phyloP scores from a whole-genome alignment of 768 basidiomycete genomes.

The Rossbeevera mucosa region DNA sequence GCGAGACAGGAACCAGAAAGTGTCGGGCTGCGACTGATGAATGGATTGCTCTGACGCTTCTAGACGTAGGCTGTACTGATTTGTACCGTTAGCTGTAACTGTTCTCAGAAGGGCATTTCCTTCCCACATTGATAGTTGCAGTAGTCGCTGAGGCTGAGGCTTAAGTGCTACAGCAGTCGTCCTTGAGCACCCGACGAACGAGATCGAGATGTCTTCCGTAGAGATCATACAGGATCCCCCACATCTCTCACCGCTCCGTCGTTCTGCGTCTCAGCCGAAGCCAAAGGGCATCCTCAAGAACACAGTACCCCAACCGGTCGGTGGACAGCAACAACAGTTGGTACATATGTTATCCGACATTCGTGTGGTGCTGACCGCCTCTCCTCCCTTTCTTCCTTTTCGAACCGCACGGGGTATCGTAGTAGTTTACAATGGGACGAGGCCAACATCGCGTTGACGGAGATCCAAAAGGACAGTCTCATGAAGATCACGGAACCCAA shows the following conservation, averaged over 20 bases:
- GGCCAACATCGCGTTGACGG: constrained; percentile 86
- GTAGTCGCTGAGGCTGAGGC: constrained; percentile 11
- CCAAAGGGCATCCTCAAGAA: constrained; percentile 92
- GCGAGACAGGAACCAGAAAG: constrained; percentile 91
- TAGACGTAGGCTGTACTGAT: background rate
- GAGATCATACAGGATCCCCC: constrained; percentile 39
- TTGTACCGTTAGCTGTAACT: background rate
- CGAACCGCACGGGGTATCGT: background rate
- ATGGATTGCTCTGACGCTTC: constrained; percentile 44
- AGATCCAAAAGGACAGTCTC: constrained; percentile 89
- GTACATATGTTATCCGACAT: constrained; percentile 13
- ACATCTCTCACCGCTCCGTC: constrained; percentile 47
- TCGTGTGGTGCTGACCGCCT: background rate
- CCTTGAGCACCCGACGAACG: background rate
- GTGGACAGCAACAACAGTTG: constrained; percentile 46
- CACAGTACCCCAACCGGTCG: constrained; percentile 42
- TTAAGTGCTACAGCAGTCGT: background rate
- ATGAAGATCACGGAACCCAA: constrained; percentile 99
- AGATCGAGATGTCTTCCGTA: constrained; percentile 21
- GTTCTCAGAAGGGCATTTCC: constrained; percentile 19
- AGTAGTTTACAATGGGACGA: constrained; percentile 93
- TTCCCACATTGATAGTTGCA: constrained; percentile 18
- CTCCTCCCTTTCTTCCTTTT: background rate
- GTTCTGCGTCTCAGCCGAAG: constrained; percentile 64
- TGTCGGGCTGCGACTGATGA: constrained; percentile 65